phyloP scores from a whole-genome alignment of 345 rosid species.

The Camelina sativa region DNA sequence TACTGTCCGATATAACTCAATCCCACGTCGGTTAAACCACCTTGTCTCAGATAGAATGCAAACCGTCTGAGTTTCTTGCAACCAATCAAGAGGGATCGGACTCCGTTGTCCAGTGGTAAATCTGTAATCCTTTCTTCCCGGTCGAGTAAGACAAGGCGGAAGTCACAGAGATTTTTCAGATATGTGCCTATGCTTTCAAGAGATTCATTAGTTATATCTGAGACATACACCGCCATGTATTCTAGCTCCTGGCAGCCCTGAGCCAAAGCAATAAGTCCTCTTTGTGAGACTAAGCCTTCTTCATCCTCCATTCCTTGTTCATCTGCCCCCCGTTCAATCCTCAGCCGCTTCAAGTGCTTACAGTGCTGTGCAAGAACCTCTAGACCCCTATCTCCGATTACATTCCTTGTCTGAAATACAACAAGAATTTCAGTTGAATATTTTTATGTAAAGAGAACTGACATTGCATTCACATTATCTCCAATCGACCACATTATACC shows the following conservation, averaged over 20 bases:
- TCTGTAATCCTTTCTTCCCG: constrained; percentile 72
- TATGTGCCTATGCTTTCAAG: constrained; percentile 65
- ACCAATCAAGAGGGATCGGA: constrained; percentile 78
- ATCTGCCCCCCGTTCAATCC: constrained; percentile 94
- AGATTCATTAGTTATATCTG: constrained; percentile 80
- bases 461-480: constrained; percentile 22
- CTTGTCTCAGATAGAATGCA: constrained; percentile 78
- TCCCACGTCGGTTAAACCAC: constrained; percentile 85
- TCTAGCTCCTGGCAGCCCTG: constrained; percentile 82
- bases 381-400: constrained; percentile 89
- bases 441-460: neutral
- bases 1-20: constrained; percentile 76
- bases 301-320: constrained; percentile 88
- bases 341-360: constrained; percentile 75
- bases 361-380: constrained; percentile 81
- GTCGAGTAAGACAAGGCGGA: constrained; percentile 89
- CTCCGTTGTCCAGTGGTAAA: constrained; percentile 90
- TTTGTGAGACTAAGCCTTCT: constrained; percentile 83
- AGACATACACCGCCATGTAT: constrained; percentile 84
- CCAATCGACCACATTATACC: constrained; percentile 14
- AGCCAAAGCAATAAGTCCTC: constrained; percentile 84
- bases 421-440: constrained; percentile 25
- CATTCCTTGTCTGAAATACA: constrained; percentile 83
- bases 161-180: constrained; percentile 77
- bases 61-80: constrained; percentile 83